A percentile compares a stretch with the other conserved stretches of the same genome.
Evolutionary conservation across 306 rosid genomes (phyloP).

Genomic region (Glycine latifolia): DNA sequence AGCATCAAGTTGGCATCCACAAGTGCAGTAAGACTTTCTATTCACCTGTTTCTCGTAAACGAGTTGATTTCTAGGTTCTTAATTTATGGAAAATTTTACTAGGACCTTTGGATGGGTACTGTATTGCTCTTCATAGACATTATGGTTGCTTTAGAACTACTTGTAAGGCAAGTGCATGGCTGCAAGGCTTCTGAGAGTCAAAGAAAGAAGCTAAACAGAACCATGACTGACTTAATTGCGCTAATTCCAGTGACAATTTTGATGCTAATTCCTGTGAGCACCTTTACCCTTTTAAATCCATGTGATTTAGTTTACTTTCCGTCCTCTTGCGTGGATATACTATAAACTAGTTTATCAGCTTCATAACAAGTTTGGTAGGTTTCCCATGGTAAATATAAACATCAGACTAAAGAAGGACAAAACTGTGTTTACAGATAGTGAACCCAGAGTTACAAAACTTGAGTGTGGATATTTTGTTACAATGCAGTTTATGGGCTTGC

Average conservation of each 20-base stretch:
- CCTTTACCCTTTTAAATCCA: constrained; percentile 5
- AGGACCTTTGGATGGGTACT: constrained; percentile 77
- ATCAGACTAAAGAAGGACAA: not conserved
- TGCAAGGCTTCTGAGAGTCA: constrained; percentile 61
- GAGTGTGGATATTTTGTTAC: constrained; percentile 15
- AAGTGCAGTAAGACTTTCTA: constrained; percentile 58
- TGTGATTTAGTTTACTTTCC: constrained; percentile 11
- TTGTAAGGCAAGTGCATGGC: constrained; percentile 56
- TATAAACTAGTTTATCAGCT: not conserved
- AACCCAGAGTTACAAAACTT: not conserved
- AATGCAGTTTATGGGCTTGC: not conserved
- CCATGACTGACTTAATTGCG: constrained; percentile 58
- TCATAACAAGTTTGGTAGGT: not conserved
- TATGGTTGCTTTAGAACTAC: constrained; percentile 54
- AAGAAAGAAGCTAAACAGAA: constrained; percentile 60
- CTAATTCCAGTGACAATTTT: constrained; percentile 70
- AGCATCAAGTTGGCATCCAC: constrained; percentile 60
- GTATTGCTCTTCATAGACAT: constrained; percentile 68
- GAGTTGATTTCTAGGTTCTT: constrained; percentile 28
- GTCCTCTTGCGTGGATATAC: not conserved
- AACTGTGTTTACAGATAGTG: not conserved
- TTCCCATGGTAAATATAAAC: not conserved
- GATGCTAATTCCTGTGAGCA: constrained; percentile 75
- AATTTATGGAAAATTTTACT: constrained; percentile 44
- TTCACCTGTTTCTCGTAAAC: constrained; percentile 26